Conservation (phyloP, 805 yeast genomes). For the Hanseniaspora meyeri region DNA sequence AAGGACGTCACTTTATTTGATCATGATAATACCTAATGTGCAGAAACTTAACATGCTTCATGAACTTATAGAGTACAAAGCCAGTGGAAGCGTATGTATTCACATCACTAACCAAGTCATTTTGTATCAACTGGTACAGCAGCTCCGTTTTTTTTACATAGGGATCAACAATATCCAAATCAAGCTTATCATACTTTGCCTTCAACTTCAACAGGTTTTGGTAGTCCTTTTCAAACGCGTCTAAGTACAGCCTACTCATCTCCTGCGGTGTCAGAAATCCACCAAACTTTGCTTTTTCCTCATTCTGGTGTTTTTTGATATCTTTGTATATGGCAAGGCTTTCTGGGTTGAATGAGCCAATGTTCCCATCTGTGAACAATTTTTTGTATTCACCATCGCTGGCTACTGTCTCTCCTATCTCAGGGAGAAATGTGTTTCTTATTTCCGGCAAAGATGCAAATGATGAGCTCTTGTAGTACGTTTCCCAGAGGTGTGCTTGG, state of each 20-base stretch:
- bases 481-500: neutral
- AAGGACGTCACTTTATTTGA: constrained; percentile 8
- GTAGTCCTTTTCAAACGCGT: neutral
- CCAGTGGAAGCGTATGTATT: neutral
- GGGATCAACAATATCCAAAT: constrained; percentile 4
- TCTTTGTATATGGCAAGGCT: neutral
- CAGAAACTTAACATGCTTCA: neutral
- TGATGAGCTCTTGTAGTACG: neutral
- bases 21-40: constrained; percentile 3
- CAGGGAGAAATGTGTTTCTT: neutral
- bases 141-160: neutral
- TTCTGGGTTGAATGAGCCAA: neutral
- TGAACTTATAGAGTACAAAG: neutral
- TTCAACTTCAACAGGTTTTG: neutral
- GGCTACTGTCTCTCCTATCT: neutral
- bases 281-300: neutral
- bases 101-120: neutral
- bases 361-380: neutral
- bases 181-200: neutral
- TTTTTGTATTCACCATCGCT: neutral
- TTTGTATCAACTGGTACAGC: neutral
- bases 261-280: neutral
- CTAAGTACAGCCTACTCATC: neutral
- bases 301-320: neutral
- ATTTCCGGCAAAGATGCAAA: neutral